Evolutionary conservation across 164 flowering plant species (phyloP).

Genomic region (Dillenia turbinata): DNA sequence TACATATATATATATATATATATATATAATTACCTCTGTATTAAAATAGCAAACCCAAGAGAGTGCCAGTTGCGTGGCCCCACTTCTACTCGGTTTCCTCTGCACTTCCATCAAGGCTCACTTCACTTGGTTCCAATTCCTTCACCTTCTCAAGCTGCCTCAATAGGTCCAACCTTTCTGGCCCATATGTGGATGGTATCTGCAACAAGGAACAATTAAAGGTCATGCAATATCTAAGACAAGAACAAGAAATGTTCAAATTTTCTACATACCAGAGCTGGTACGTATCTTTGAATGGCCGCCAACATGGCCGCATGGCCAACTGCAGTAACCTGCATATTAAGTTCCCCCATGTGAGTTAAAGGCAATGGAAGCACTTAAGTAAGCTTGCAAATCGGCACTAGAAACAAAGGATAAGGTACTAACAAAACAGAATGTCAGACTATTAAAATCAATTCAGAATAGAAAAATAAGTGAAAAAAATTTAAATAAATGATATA

Average conservation of each 20-base stretch:
- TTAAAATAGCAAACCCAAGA: too few species aligned
- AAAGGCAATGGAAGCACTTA: background rate
- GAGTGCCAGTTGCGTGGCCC: background rate
- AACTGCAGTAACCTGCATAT: conserved; percentile 86
- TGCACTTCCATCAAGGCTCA: conserved; percentile 31
- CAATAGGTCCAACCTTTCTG: conserved; percentile 83
- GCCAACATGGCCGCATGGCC: conserved; percentile 98
- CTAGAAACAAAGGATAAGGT: background rate
- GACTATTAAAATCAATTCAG: background rate
- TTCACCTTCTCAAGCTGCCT: conserved; percentile 93
- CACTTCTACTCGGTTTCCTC: conserved; percentile 24
- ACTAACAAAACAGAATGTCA: background rate
- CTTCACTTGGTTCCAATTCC: conserved; percentile 63
- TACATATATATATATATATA: too few species aligned
- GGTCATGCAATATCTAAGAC: background rate
- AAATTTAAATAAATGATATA: background rate
- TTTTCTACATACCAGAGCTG: conserved; percentile 48
- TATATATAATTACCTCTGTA: too few species aligned
- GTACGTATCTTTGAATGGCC: conserved; percentile 87
- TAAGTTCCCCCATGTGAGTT: background rate
- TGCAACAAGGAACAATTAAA: conserved; percentile 20
- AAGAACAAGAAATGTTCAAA: background rate
- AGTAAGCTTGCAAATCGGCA: too few species aligned
- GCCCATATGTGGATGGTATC: conserved; percentile 90
- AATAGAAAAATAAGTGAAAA: background rate